A percentile compares a stretch with the other conserved stretches of the same genome.
Conservation (phyloP, 805 yeast species). For the Wickerhamomyces sydowiorum region DNA sequence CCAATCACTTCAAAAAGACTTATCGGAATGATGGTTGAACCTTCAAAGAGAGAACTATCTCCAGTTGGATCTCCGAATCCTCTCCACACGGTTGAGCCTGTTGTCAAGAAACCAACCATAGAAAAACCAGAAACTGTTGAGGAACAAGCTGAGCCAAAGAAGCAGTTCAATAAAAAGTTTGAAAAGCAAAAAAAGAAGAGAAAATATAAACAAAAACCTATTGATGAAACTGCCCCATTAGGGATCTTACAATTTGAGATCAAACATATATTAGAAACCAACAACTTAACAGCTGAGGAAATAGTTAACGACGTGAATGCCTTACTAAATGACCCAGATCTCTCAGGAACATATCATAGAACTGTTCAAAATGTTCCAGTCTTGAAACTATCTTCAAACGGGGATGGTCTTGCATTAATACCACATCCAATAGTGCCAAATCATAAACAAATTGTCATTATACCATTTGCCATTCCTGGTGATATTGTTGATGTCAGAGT, state of each 20-base stretch:
- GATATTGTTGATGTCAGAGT: conserved; percentile 68
- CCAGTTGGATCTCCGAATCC: conserved; percentile 3
- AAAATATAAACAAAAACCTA: conserved; percentile 56
- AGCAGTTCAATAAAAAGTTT: conserved; percentile 1
- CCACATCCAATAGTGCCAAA: conserved; percentile 46
- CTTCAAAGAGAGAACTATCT: conserved; percentile 9
- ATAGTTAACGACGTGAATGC: conserved; percentile 61
- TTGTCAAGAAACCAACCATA: not conserved
- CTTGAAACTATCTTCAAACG: conserved; percentile 61
- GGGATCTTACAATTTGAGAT: conserved; percentile 80
- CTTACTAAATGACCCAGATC: conserved; percentile 53
- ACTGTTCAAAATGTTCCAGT: conserved; percentile 53
- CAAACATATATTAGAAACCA: conserved; percentile 42
- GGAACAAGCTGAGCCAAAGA: not conserved
- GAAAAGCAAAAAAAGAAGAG: conserved; percentile 28
- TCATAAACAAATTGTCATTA: conserved; percentile 55
- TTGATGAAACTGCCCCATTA: conserved; percentile 72
- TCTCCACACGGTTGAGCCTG: conserved; percentile 2
- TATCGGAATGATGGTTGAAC: conserved; percentile 3
- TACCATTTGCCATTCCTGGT: conserved; percentile 89
- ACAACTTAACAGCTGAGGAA: conserved; percentile 36
- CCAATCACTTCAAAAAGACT: not conserved
- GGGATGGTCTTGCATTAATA: conserved; percentile 79
- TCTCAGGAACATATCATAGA: conserved; percentile 48
- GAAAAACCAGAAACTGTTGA: conserved; percentile 1